Base-by-base conservation (phyloP, 1,284 basidiomycete species). In the Trametes versicolor region DNA sequence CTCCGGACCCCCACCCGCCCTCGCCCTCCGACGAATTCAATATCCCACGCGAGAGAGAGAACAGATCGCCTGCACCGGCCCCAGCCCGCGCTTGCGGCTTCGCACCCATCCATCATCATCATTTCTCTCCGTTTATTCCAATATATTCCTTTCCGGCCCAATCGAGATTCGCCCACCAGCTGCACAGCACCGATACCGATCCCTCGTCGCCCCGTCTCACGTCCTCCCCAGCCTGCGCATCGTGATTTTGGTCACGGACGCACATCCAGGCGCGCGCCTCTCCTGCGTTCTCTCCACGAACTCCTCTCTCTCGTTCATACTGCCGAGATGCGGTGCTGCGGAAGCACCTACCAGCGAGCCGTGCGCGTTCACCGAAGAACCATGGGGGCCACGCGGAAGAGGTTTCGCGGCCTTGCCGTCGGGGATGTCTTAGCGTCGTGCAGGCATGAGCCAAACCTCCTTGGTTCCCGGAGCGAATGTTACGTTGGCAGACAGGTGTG, bases 21-120 rank as follows among this genome's bases (percentile, higher is more conserved):
- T 34, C 27, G 41, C 37, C 23, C 60, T 62, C 59, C 57, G 57
- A 50, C 50, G 54, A 64, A 64, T 65, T 66, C 67, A 66, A 57
- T 64, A 57, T 62, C 64, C 64, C 67, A 65, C 68, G 65, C 68
- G 64, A 65, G 57, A 54, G 41, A 13, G 36, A 54, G 54, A 56
- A 62, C 67, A 68, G 64, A 65, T 68, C 64, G 54, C 61, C 64
- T 62, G 58, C 37, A 23, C 57, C n/a, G 29, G 50, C 51, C 56
- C 63, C 48, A 37, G 29, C 51, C 41, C 7, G 39, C 37, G 21
- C 52, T 41, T 27, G 56, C 43, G 34, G 49, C 57, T 54, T 59
- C 58, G 37, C 48, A 39, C 41, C 59, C 60, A 43, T 43, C 32
- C 54, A 52, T 57, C 61, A 51, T 50, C 66, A 64, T 65, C 55